phyloP scores from a whole-genome alignment of 768 basidiomycete genomes.

The Mycena alexandri region DNA sequence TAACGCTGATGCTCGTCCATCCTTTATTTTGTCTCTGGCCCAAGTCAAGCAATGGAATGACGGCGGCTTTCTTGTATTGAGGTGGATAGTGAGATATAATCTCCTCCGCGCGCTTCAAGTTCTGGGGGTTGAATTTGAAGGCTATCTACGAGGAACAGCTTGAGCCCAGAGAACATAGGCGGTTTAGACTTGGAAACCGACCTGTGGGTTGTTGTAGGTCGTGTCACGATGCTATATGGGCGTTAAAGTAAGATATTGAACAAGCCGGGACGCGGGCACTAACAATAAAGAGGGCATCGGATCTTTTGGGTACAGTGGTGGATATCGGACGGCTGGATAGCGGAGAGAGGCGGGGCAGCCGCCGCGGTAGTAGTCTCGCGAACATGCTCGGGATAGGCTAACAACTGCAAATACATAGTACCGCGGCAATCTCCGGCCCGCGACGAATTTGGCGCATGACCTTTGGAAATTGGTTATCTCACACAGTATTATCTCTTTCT shows the following conservation, averaged over 20 bases:
- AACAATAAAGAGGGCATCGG: constrained; percentile 91
- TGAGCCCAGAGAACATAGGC: constrained; percentile 13
- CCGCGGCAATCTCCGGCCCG: background rate
- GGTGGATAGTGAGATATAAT: constrained; percentile 95
- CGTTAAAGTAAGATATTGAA: constrained; percentile 32
- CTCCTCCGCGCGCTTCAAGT: constrained; percentile 86
- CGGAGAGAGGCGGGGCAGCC: constrained; percentile 42
- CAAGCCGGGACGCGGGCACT: constrained; percentile 47
- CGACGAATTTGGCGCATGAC: no score
- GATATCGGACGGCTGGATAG: constrained; percentile 54
- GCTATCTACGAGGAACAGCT: constrained; percentile 71
- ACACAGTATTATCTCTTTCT: no score
- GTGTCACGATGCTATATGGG: constrained; percentile 90
- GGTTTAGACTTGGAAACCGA: background rate
- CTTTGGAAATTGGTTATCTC: no score
- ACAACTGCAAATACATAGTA: no score
- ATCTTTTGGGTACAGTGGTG: constrained; percentile 62
- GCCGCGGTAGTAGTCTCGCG: constrained; percentile 48
- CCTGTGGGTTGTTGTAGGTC: constrained; percentile 91
- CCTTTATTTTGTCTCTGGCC: constrained; percentile 98
- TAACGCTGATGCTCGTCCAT: constrained; percentile 98
- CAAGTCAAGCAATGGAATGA: constrained; percentile 96
- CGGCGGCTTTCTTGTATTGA: constrained; percentile 99
- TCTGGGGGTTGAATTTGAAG: constrained; percentile 87
- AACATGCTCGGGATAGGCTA: constrained; percentile 45